phyloP scores from a whole-genome alignment of 2,329 filamentous ascomycete genomes.

The Phyllachora maydis region DNA sequence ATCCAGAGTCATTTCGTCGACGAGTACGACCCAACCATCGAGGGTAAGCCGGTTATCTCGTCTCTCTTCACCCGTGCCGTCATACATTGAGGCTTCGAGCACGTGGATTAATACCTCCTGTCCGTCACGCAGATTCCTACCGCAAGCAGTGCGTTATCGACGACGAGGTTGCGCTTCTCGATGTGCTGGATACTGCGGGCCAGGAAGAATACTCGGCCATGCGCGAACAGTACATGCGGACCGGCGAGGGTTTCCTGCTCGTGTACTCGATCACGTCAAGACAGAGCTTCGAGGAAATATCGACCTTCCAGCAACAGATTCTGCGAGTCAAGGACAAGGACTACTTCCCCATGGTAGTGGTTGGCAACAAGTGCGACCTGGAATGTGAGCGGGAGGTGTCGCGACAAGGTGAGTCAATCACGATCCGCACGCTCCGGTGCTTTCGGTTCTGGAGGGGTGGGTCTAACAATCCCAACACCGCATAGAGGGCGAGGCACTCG shows the following conservation, averaged over 20 bases:
- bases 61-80: too few relatives aligned
- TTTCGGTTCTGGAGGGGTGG: constrained; percentile 2
- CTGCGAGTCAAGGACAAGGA: constrained; percentile 98
- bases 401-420: constrained; percentile 46
- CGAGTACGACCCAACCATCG: constrained; percentile 97
- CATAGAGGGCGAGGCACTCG: constrained; percentile 73
- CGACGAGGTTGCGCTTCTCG: constrained; percentile 90
- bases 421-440: constrained; percentile 13
- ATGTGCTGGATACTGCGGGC: constrained; percentile 93
- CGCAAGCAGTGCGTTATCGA: constrained; percentile 99
- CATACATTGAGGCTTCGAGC: too few relatives aligned
- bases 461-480: constrained; percentile 2
- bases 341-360: constrained; percentile 98
- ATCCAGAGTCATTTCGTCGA: constrained; percentile 96
- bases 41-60: constrained; percentile 52
- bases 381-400: constrained; percentile 82
- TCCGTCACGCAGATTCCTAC: constrained; percentile 95
- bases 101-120: too few relatives aligned
- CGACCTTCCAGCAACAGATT: constrained; percentile 97
- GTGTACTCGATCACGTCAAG: constrained; percentile 97
- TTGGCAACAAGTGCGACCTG: constrained; percentile 98
- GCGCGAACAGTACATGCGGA: constrained; percentile 99
- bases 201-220: constrained; percentile 99
- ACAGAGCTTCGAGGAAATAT: constrained; percentile 96
- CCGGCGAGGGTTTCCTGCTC: constrained; percentile 90